These are phyloP conservation scores for Myrica gale DNA, from an alignment of 306 rosid species.

Conservation along the genomic window DNA sequence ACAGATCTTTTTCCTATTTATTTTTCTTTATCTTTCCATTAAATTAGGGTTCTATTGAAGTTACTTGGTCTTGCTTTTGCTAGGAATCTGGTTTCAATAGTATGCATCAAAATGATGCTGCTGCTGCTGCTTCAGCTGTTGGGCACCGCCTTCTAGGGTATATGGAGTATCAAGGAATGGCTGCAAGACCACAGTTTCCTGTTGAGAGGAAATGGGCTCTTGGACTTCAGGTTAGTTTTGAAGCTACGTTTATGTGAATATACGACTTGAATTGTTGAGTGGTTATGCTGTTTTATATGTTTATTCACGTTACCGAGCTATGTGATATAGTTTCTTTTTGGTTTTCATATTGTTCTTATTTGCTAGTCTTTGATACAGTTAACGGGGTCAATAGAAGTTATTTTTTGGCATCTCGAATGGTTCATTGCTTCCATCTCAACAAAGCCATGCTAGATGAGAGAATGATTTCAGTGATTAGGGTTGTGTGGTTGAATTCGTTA, in stretches of 20 bases:
- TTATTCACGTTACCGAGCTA: background rate
- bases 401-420: slow-evolving; percentile 11
- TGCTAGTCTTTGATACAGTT: background rate
- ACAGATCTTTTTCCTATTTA: slow-evolving; percentile 9
- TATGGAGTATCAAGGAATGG: slow-evolving; percentile 66
- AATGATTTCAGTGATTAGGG: slow-evolving; percentile 22
- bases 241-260: slow-evolving; percentile 12
- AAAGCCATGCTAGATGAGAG: slow-evolving; percentile 16
- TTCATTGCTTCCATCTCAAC: slow-evolving; percentile 22
- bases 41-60: background rate
- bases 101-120: slow-evolving; percentile 48
- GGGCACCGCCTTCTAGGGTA: slow-evolving; percentile 70
- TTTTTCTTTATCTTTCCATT: background rate
- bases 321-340: background rate
- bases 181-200: slow-evolving; percentile 62
- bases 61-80: slow-evolving; percentile 8
- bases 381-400: slow-evolving; percentile 5
- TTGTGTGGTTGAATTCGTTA: slow-evolving; percentile 24
- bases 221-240: slow-evolving; percentile 86
- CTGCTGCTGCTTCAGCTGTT: slow-evolving; percentile 55
- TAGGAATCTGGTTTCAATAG: slow-evolving; percentile 66
- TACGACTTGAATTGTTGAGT: background rate
- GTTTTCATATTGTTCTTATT: slow-evolving; percentile 8
- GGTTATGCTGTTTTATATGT: background rate
- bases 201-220: slow-evolving; percentile 95